Percentiles rank a stretch among this genome's conserved stretches.
These are phyloP conservation scores for Glycine soja DNA, from an alignment of 306 rosid genomes.

Conservation along the genomic window DNA sequence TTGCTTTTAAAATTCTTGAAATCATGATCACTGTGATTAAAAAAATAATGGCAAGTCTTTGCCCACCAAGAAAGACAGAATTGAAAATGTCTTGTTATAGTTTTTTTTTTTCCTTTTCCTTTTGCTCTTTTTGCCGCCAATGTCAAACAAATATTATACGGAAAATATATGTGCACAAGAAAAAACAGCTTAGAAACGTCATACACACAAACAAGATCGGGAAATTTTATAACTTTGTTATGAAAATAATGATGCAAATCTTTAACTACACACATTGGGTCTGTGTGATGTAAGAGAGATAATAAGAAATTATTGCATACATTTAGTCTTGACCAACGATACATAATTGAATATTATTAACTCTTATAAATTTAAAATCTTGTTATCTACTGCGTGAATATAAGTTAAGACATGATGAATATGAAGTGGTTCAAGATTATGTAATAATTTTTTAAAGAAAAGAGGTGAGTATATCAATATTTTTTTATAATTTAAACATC, in stretches of 20 bases:
- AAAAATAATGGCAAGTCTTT: slow-evolving; percentile 48
- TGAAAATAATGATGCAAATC: background rate
- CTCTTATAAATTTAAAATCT: too few species aligned
- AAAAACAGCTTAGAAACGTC: background rate
- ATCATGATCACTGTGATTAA: slow-evolving; percentile 41
- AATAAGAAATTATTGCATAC: too few species aligned
- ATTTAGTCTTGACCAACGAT: too few species aligned
- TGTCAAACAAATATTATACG: background rate
- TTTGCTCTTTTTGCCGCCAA: background rate
- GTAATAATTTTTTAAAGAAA: too few species aligned
- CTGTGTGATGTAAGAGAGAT: background rate
- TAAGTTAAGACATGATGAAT: background rate
- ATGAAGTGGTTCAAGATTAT: too few species aligned
- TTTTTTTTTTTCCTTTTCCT: background rate
- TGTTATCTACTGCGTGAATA: too few species aligned
- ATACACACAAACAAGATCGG: background rate
- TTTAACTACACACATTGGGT: background rate
- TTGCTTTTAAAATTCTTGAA: slow-evolving; percentile 19
- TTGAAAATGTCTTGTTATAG: slow-evolving; percentile 20
- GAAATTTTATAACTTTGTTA: background rate
- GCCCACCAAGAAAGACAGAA: slow-evolving; percentile 40
- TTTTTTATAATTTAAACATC: too few species aligned
- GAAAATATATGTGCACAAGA: background rate
- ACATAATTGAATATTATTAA: too few species aligned
- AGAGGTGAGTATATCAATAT: too few species aligned